phyloP scores from a whole-genome alignment of 2,329 filamentous ascomycete genomes.

The Calonectria naviculata region DNA sequence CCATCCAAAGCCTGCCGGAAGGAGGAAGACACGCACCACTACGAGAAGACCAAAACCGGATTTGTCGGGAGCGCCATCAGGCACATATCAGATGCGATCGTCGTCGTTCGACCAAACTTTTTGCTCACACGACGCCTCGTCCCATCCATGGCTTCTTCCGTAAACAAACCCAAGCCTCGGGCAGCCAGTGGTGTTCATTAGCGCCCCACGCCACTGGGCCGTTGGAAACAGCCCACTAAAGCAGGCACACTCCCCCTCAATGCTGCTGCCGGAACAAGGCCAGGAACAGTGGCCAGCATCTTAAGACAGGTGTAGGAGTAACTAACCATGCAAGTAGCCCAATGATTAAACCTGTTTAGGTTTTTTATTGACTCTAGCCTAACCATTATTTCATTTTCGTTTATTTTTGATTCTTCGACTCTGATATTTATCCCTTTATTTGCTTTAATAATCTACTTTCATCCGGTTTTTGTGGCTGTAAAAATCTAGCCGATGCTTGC shows the following conservation, averaged over 20 bases:
- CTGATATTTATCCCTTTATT: too few relatives aligned
- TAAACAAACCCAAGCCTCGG: conserved; percentile 1
- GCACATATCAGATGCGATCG: not conserved
- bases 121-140: conserved; percentile 2
- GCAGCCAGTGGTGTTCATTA: not conserved
- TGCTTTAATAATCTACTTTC: too few relatives aligned
- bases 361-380: too few relatives aligned
- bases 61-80: not conserved
- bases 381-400: too few relatives aligned
- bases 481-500: not conserved
- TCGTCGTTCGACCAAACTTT: not conserved
- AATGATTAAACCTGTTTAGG: not conserved
- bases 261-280: not conserved
- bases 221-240: not conserved
- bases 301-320: not conserved
- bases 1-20: not conserved
- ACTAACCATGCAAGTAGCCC: not conserved
- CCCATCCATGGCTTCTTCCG: not conserved
- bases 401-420: too few relatives aligned
- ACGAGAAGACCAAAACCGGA: not conserved
- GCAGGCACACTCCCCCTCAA: not conserved
- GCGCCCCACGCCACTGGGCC: conserved; percentile 2
- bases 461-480: not conserved
- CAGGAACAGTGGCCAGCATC: not conserved
- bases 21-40: not conserved